Conservation (phyloP, 805 yeast genomes). For the Metahyphopichia silvanorum region DNA sequence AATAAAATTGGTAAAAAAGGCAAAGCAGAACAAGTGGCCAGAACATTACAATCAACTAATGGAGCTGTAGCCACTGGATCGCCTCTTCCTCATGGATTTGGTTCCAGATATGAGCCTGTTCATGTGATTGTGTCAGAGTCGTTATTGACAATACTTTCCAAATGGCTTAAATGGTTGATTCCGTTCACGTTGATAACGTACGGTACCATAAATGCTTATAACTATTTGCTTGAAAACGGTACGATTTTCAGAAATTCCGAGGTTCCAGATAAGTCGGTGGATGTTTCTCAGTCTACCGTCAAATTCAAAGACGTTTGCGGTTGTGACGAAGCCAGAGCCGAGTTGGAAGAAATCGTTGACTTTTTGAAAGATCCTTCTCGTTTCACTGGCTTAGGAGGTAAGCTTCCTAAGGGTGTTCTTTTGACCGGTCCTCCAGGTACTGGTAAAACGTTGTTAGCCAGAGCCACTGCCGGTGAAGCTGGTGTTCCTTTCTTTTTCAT, state of each 20-base stretch:
- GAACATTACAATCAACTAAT: conserved; percentile 25
- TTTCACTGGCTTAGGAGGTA: conserved; percentile 96
- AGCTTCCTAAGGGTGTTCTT: conserved; percentile 93
- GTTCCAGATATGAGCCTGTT: conserved; percentile 77
- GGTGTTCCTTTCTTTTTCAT: conserved; percentile 98
- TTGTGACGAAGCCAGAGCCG: conserved; percentile 97
- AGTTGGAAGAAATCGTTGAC: conserved; percentile 96
- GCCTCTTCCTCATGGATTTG: conserved; percentile 39
- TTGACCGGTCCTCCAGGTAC: conserved; percentile 99
- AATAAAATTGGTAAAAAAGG: conserved; percentile 71
- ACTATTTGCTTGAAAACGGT: conserved; percentile 77
- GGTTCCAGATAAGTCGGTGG: conserved; percentile 73
- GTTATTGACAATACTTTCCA: conserved; percentile 69
- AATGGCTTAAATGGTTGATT: conserved; percentile 86
- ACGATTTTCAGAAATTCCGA: conserved; percentile 75
- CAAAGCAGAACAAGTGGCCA: conserved; percentile 69
- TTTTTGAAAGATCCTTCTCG: conserved; percentile 94
- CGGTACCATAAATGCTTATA: conserved; percentile 76
- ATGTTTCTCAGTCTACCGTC: conserved; percentile 80
- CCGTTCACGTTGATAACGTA: conserved; percentile 78
- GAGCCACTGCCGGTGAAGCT: conserved; percentile 99
- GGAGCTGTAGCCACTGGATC: conserved; percentile 2
- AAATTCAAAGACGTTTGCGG: conserved; percentile 93
- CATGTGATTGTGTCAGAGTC: conserved; percentile 93
- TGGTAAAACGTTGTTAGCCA: conserved; percentile 92